phyloP scores from a whole-genome alignment of 257 asterid species.

The Gynochthodes officinalis region DNA sequence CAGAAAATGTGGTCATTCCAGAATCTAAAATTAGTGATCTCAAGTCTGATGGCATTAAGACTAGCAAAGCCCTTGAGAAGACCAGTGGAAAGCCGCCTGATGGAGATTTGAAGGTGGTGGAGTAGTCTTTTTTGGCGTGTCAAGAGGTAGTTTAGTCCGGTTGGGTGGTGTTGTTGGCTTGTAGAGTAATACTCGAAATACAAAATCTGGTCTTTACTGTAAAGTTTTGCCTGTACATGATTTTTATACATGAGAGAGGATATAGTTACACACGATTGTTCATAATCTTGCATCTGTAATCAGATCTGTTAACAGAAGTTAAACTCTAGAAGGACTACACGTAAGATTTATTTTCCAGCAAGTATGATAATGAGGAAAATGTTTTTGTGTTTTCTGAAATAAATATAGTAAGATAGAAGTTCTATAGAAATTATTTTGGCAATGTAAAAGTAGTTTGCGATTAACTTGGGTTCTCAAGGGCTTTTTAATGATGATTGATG shows the following conservation, averaged over 20 bases:
- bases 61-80: neutral
- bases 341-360: neutral
- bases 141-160: neutral
- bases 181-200: constrained; percentile 3
- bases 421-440: too few species aligned
- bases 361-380: neutral
- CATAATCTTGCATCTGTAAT: neutral
- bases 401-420: too few species aligned
- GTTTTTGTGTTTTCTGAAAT: too few species aligned
- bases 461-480: too few species aligned
- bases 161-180: neutral
- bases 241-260: neutral
- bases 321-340: neutral
- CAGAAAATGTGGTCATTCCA: neutral
- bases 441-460: too few species aligned
- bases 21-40: constrained; percentile 3
- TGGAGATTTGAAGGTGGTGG: neutral
- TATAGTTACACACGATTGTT: neutral
- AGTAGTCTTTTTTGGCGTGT: neutral
- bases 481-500: too few species aligned
- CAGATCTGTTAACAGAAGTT: neutral
- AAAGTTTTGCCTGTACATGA: constrained; percentile 14
- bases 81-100: neutral
- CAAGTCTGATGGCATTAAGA: neutral
- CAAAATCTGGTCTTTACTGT: neutral